Evolutionary conservation across 2,329 filamentous ascomycete genomes (phyloP).

Genomic region (Dendryphion nanum): DNA sequence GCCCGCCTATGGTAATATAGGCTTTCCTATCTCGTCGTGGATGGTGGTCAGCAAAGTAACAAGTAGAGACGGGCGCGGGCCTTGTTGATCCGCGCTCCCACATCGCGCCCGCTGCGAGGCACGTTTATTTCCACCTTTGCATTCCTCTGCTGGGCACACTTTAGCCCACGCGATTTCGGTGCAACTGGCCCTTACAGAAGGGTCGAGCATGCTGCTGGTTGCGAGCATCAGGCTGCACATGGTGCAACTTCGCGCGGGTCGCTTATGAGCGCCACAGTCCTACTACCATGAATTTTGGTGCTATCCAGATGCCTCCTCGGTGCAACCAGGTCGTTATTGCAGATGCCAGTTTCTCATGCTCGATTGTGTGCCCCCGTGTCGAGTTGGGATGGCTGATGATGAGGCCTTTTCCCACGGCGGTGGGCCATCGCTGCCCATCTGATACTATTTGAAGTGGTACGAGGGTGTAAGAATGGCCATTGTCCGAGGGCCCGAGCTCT

Average conservation of each 20-base stretch:
- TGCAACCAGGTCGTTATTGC: background rate
- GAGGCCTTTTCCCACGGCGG: slow-evolving; percentile 7
- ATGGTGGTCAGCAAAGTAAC: slow-evolving; percentile 36
- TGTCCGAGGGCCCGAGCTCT: slow-evolving; percentile 11
- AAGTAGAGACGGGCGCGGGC: slow-evolving; percentile 31
- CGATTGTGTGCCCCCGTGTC: slow-evolving; percentile 10
- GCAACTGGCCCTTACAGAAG: slow-evolving; percentile 21
- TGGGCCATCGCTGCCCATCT: slow-evolving; percentile 22
- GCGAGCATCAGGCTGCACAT: slow-evolving; percentile 15
- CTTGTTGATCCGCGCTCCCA: slow-evolving; percentile 36
- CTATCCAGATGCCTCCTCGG: slow-evolving; percentile 1
- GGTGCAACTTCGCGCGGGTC: slow-evolving; percentile 25
- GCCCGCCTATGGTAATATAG: slow-evolving; percentile 12
- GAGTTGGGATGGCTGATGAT: slow-evolving; percentile 15
- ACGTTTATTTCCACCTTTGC: slow-evolving; percentile 42
- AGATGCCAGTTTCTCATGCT: slow-evolving; percentile 13
- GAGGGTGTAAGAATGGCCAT: slow-evolving; percentile 15
- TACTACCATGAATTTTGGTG: slow-evolving; percentile 11
- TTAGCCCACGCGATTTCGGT: slow-evolving; percentile 34
- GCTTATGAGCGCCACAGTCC: slow-evolving; percentile 24
- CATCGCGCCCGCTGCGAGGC: slow-evolving; percentile 41
- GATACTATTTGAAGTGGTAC: slow-evolving; percentile 33
- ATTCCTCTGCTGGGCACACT: slow-evolving; percentile 26
- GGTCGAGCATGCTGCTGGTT: slow-evolving; percentile 4
- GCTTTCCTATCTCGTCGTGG: slow-evolving; percentile 17